These are phyloP conservation scores for Phoma sp. DNA, from an alignment of 2,329 filamentous ascomycete genomes.

Conservation along the genomic window DNA sequence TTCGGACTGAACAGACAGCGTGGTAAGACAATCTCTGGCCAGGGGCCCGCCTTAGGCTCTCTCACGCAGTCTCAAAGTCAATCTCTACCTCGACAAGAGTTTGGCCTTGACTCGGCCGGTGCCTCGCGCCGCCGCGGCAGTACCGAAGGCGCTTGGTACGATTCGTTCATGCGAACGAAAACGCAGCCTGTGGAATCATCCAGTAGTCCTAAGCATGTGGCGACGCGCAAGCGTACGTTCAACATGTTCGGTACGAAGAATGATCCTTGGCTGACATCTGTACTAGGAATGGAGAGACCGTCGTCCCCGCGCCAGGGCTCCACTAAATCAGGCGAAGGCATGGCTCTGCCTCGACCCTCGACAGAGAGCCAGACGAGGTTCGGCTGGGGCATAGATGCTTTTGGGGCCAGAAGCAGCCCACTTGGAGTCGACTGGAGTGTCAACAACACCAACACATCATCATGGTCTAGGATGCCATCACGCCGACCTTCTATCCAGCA, in stretches of 20 bases:
- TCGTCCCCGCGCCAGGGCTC: constrained; percentile 69
- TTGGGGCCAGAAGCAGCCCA: constrained; percentile 51
- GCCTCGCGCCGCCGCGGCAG: constrained; percentile 62
- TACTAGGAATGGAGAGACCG: constrained; percentile 48
- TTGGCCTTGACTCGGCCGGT: constrained; percentile 56
- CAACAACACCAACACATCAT: constrained; percentile 43
- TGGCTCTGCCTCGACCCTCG: constrained; percentile 45
- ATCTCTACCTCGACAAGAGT: constrained; percentile 71
- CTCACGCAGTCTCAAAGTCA: constrained; percentile 77
- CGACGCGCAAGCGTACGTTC: constrained; percentile 55
- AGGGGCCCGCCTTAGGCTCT: constrained; percentile 70
- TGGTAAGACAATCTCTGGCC: constrained; percentile 65
- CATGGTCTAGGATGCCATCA: constrained; percentile 80
- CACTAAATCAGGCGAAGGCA: constrained; percentile 62
- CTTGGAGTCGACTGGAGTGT: constrained; percentile 52
- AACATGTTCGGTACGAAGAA: constrained; percentile 61
- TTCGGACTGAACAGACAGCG: constrained; percentile 67
- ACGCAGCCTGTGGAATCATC: constrained; percentile 41
- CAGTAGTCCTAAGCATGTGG: constrained; percentile 46
- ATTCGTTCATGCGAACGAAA: constrained; percentile 52
- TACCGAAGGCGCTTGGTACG: constrained; percentile 63
- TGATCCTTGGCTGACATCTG: constrained; percentile 56
- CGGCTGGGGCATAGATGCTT: constrained; percentile 47
- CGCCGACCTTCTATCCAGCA: constrained; percentile 80
- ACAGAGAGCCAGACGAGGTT: constrained; percentile 49